Conservation (phyloP, 2,329 filamentous ascomycete species). For the Trichoderma polysporum region DNA sequence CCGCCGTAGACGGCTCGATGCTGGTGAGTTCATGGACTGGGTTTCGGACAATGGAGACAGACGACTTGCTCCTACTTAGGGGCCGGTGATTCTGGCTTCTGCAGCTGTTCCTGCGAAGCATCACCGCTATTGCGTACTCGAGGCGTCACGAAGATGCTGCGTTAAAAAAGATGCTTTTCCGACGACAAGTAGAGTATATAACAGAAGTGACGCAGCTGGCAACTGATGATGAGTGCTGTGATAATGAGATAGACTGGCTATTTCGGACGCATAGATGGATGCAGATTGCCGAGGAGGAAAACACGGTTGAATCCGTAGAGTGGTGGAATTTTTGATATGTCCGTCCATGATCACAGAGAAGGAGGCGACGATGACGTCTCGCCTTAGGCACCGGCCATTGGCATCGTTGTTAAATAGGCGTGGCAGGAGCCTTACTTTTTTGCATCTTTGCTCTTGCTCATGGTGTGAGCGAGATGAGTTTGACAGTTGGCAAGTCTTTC, state of each 20-base stretch:
- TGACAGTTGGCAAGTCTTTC: neutral
- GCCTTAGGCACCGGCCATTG: neutral
- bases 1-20: conserved; percentile 49
- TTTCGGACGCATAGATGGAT: neutral
- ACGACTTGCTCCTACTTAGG: conserved; percentile 54
- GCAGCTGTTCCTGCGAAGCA: conserved; percentile 52
- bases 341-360: neutral
- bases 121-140: conserved; percentile 29
- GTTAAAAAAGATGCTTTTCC: neutral
- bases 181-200: neutral
- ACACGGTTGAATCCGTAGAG: neutral
- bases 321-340: neutral
- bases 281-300: neutral
- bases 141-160: neutral
- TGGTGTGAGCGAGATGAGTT: neutral
- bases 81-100: conserved; percentile 42
- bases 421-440: neutral
- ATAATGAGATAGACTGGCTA: conserved; percentile 1
- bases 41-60: conserved; percentile 43
- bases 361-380: neutral
- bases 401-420: neutral
- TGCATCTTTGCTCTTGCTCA: neutral
- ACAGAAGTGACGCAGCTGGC: neutral
- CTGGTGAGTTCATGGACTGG: conserved; percentile 46
- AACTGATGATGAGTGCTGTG: neutral